Conservation (phyloP, 441 rosid species). For the Croton laevigatus region DNA sequence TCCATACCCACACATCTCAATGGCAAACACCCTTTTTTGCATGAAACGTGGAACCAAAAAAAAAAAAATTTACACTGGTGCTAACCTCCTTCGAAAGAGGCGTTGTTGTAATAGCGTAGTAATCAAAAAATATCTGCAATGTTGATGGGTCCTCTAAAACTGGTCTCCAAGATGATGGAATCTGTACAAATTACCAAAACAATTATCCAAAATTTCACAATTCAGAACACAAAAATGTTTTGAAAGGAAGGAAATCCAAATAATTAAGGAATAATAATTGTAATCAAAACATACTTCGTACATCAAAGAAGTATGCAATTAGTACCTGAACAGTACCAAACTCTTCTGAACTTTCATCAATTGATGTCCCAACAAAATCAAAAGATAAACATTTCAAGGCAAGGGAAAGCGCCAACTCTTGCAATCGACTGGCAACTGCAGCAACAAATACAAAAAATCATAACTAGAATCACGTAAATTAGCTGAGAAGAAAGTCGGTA, state of each 20-base stretch:
- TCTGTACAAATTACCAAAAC: conserved; percentile 41
- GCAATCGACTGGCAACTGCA: conserved; percentile 71
- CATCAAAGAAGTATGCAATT: conserved; percentile 10
- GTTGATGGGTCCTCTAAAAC: conserved; percentile 93
- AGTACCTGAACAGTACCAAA: conserved; percentile 98
- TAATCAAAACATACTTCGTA: background rate
- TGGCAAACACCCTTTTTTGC: too few species aligned
- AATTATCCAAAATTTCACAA: conserved; percentile 15
- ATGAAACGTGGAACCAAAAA: background rate
- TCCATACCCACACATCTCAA: background rate
- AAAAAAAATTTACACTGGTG: background rate
- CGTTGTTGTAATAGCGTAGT: conserved; percentile 65
- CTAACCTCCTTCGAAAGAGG: conserved; percentile 96
- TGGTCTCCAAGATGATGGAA: conserved; percentile 87
- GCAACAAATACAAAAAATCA: conserved; percentile 21
- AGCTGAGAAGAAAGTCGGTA: background rate
- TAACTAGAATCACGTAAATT: conserved; percentile 11
- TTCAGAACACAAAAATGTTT: conserved; percentile 7
- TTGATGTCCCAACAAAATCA: conserved; percentile 96
- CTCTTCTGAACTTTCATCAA: conserved; percentile 98
- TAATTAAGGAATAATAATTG: background rate
- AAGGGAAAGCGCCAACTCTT: conserved; percentile 94
- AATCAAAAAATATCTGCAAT: conserved; percentile 93
- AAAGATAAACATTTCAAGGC: conserved; percentile 91
- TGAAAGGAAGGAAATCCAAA: conserved; percentile 12